A percentile compares a stretch with the other conserved stretches of the same genome.
Evolutionary conservation across 345 rosid genomes (phyloP).

Genomic region (Rhodamnia rubescens): DNA sequence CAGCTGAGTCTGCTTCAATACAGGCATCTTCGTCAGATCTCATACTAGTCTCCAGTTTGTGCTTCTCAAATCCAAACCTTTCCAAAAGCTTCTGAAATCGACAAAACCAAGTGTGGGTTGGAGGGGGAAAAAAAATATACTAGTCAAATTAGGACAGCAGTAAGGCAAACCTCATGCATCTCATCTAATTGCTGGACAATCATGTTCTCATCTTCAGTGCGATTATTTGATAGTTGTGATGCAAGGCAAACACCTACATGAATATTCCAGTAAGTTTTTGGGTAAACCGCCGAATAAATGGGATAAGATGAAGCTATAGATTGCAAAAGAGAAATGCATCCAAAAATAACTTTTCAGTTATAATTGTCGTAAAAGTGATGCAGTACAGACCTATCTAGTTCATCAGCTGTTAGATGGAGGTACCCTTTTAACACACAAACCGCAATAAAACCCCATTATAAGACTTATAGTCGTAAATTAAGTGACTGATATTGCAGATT

Average conservation of each 20-base stretch:
- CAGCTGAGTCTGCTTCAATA: constrained; percentile 14
- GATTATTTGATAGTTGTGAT: constrained; percentile 36
- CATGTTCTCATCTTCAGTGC: constrained; percentile 21
- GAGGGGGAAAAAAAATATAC: not conserved
- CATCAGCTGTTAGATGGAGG: not conserved
- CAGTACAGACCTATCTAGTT: not conserved
- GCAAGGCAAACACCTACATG: constrained; percentile 70
- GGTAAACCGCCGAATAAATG: not conserved
- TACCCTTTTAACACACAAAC: not conserved
- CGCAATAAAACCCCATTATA: not conserved
- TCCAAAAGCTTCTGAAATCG: constrained; percentile 45
- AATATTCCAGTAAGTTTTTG: not conserved
- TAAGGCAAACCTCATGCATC: constrained; percentile 47
- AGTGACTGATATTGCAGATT: not conserved
- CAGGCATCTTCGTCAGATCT: constrained; percentile 11
- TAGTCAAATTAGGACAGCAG: not conserved
- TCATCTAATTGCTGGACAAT: constrained; percentile 44
- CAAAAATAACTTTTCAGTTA: not conserved
- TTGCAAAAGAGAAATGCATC: not conserved
- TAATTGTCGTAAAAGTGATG: not conserved
- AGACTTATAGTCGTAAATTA: not conserved
- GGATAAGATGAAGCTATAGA: not conserved
- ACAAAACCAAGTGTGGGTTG: constrained; percentile 4
- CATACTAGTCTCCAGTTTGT: constrained; percentile 23
- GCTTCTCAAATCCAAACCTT: constrained; percentile 54